Percentiles rank a stretch among this genome's conserved stretches.
These are phyloP conservation scores for Fusarium xyrophilum DNA, from an alignment of 2,329 filamentous ascomycete genomes.

Conservation along the genomic window DNA sequence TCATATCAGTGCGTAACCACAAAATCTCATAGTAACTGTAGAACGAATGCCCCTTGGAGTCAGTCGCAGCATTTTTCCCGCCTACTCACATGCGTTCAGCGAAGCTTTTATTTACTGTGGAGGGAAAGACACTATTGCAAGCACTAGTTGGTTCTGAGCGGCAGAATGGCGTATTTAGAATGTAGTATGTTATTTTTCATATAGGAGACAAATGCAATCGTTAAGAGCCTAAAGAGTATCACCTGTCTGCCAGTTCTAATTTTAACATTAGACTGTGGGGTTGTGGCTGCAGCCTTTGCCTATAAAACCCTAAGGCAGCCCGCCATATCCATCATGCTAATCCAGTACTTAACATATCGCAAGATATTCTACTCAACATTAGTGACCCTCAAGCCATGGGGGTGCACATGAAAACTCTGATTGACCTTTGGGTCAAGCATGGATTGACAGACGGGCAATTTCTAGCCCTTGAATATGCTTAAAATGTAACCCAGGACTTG, in stretches of 20 bases:
- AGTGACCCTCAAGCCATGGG: background rate
- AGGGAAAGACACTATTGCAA: background rate
- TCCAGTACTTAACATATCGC: background rate
- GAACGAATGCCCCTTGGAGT: background rate
- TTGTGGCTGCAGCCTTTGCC: background rate
- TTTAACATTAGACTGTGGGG: background rate
- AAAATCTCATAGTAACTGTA: background rate
- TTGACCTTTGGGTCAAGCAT: background rate
- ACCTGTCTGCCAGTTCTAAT: background rate
- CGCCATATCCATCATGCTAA: background rate
- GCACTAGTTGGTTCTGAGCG: background rate
- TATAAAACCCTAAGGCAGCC: background rate
- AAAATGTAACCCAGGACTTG: background rate
- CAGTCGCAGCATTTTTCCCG: background rate
- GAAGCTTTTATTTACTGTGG: background rate
- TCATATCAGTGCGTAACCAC: background rate
- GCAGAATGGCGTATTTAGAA: too few species aligned
- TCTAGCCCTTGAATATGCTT: background rate
- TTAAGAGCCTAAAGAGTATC: background rate
- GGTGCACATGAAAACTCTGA: background rate
- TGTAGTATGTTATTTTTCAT: too few species aligned
- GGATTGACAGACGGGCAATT: background rate
- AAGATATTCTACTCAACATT: background rate
- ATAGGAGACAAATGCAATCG: background rate
- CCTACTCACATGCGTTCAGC: background rate